These are phyloP conservation scores for Suhomyces vadensis DNA, from an alignment of 805 yeast species.

Conservation along the genomic window DNA sequence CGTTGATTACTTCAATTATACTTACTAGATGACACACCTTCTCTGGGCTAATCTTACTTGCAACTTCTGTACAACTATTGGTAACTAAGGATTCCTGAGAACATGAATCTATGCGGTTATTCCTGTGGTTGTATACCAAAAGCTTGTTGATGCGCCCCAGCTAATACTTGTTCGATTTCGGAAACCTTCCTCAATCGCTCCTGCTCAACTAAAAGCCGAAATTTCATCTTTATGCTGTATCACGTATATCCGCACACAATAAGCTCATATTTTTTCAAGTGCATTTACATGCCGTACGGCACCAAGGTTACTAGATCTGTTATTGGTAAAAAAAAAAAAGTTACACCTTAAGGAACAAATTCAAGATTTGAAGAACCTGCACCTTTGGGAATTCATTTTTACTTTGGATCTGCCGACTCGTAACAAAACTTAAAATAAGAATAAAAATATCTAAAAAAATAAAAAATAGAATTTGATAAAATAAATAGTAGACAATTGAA, in stretches of 20 bases:
- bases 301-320: neutral
- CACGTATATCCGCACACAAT: slow-evolving; percentile 6
- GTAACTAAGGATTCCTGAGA: neutral
- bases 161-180: neutral
- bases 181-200: neutral
- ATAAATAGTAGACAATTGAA: neutral
- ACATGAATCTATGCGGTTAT: neutral
- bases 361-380: neutral
- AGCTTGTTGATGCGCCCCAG: neutral
- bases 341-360: neutral
- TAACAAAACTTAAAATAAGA: too few relatives aligned
- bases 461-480: neutral
- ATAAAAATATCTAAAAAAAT: too few relatives aligned
- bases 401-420: slow-evolving; percentile 1
- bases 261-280: neutral
- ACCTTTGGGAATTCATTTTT: neutral
- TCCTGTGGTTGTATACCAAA: neutral
- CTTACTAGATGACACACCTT: too few relatives aligned
- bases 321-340: neutral
- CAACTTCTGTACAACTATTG: too few relatives aligned
- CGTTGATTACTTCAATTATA: too few relatives aligned
- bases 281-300: slow-evolving; percentile 1
- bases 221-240: neutral
- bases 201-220: neutral
- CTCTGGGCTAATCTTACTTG: too few relatives aligned